Conservation (phyloP, 2,329 filamentous ascomycete genomes). For the Ilyonectria robusta region DNA sequence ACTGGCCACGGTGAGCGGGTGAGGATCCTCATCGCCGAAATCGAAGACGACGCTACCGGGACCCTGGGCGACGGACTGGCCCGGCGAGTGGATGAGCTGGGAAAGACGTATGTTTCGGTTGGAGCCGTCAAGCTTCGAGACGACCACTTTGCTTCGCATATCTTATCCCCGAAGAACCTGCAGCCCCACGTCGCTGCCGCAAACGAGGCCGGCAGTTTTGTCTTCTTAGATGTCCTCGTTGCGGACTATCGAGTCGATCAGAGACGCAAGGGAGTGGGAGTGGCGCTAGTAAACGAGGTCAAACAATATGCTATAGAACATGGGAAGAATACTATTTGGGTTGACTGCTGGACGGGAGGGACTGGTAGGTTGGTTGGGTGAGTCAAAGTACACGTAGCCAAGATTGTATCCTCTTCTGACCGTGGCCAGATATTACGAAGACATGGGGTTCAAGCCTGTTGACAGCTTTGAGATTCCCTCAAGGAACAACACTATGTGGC, state of each 20-base stretch:
- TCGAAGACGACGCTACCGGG: conserved; percentile 26
- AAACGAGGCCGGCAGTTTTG: conserved; percentile 30
- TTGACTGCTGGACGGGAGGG: conserved; percentile 49
- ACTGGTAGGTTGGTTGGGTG: conserved; percentile 41
- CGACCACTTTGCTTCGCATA: conserved; percentile 28
- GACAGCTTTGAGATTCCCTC: conserved; percentile 27
- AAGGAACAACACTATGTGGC: conserved; percentile 22
- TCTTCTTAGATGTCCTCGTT: conserved; percentile 36
- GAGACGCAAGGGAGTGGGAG: conserved; percentile 33
- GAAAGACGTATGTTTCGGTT: conserved; percentile 32
- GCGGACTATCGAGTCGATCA: conserved; percentile 32
- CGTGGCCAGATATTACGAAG: conserved; percentile 39
- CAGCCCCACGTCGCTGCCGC: conserved; percentile 31
- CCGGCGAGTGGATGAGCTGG: conserved; percentile 34
- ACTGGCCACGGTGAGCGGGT: conserved; percentile 43
- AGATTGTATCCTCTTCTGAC: conserved; percentile 25
- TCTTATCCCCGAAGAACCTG: conserved; percentile 30
- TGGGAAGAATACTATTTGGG: conserved; percentile 39
- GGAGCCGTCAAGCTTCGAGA: conserved; percentile 33
- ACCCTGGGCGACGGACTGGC: conserved; percentile 28
- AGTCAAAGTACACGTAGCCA: conserved; percentile 3
- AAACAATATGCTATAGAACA: conserved; percentile 37
- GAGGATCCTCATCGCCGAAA: conserved; percentile 49
- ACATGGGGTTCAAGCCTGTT: conserved; percentile 34
- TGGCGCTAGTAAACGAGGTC: conserved; percentile 32